Evolutionary conservation across 371 early-diverging fungal genomes (phyloP), one percentile per base, ranked within the genome.

Genomic region (Funneliformis caledonium): DNA sequence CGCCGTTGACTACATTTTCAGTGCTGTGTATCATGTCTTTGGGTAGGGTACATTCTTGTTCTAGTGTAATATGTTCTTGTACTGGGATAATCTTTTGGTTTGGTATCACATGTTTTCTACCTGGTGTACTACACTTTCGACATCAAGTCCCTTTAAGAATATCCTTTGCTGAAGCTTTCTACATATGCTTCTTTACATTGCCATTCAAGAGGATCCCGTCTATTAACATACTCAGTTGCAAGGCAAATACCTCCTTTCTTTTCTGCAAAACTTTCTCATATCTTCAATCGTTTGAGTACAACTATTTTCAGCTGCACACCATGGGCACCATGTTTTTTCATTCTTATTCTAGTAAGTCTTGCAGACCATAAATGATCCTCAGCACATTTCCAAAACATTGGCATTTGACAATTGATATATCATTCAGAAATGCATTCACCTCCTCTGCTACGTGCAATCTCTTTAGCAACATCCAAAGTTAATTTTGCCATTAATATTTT

Each of bases 311-410:
- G 11, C 61, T 61, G 10, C 61, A 61, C 10, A 61, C 61, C 61
- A 61, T 61, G 61, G 61, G 26, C 61, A 61, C 61, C 61, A 61
- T 61, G 61, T 61, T 61, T 61, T 61, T 61, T 61, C 61, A 61
- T 61, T 61, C 26, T 61, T 61, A 61, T 10, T 4, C 61, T 61
- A 61, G 61, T 61, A 61, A 61, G 61, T 61, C 5, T 61, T 61
- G 61, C n/a, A n/a, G n/a, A n/a, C n/a, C 61, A 42, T 62, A 62
- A 62, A 62, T 62, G 69, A 69, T 42, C 43, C 22, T 69, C 26
- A 69, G 69, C 69, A 69, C 69, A 69, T 69, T 69, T 69, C 69
- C n/a, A 69, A 69, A 69, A 19, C 69, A 69, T 69, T 69, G 69
- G 69, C 69, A 43, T 69, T 31, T 69, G 69, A 69, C 69, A 69